Evolutionary conservation across 2,329 filamentous ascomycete species (phyloP), one percentile per base, ranked within the genome.

Genomic region (Fusarium albidum): DNA sequence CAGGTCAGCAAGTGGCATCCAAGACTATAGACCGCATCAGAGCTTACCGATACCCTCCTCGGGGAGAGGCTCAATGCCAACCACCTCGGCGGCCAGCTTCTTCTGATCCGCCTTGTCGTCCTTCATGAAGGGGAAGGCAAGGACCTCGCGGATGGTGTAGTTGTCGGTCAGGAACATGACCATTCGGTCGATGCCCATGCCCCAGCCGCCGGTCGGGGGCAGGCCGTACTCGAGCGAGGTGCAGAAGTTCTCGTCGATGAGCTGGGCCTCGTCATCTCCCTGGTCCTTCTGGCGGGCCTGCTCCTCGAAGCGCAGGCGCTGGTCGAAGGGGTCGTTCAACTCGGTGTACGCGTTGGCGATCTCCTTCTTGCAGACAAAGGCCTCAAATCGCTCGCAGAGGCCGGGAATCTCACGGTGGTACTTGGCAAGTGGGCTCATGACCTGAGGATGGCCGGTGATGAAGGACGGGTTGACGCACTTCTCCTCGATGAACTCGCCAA

Each of bases 121-220:
- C 85, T 96, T 96, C 91, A 99, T 96, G 79, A 97, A 94, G 10
- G 95, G 95, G 86, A 99, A 99, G 9, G 94, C 87, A 59, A 98
- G 78, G 4, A 98, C 94, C 77, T 99, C 95, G 77, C 95, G 93
- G 74, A 99, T 99, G 66, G 86, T 91, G 79, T 96, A 76, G 78
- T 96, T 91, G 77, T 98, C 87, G 41, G 94, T 96, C 75, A 98
- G 78, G 84, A 96, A 96, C 92, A 96, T 96, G 73, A 92, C 90
- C 74, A 96, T 78, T 55, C 94, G 88, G 79, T 98, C 93, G 64
- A 96, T 95, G 61, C 95, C 95, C 85, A 98, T 91, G 64, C 93
- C 95, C 89, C 91, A 99, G 41, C 95, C 95, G 73, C 91, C 95
- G 2, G 95, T 99, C 0, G 95, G 95, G 6, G 95, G 94, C 53